phyloP scores from a whole-genome alignment of 331 rosid species.

The Rosa hybrid region DNA sequence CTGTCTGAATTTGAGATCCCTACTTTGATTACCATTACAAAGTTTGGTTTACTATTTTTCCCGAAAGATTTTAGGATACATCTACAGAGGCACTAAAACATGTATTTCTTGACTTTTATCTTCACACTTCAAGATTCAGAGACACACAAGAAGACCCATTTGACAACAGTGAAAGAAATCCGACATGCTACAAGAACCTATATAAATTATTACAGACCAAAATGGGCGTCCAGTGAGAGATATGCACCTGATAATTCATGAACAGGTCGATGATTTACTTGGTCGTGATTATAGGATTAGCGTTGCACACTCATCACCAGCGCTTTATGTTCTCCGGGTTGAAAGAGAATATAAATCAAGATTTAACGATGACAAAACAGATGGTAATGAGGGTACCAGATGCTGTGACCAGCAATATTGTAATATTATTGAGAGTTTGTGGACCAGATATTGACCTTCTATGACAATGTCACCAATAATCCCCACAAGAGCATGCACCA shows the following conservation, averaged over 20 bases:
- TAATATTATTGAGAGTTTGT: not conserved
- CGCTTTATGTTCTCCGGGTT: no score
- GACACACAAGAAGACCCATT: not conserved
- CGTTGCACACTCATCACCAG: no score
- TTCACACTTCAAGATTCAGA: not conserved
- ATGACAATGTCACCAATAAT: conserved; percentile 35
- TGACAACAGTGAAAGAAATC: not conserved
- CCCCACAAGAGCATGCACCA: conserved; percentile 48
- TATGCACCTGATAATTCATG: not conserved
- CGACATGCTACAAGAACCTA: not conserved
- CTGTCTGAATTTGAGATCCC: not conserved
- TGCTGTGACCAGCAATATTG: no score
- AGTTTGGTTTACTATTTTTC: not conserved
- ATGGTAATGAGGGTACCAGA: no score
- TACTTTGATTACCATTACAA: not conserved
- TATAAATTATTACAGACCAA: not conserved
- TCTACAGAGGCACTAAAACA: not conserved
- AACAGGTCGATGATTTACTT: not conserved
- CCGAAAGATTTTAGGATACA: not conserved
- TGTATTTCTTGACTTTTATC: not conserved
- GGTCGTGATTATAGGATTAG: not conserved
- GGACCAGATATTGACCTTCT: not conserved
- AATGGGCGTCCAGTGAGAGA: not conserved
- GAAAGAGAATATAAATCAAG: no score
- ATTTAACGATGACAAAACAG: no score